Evolutionary conservation across 768 basidiomycete species (phyloP).

Genomic region (Leccinum obscurum): DNA sequence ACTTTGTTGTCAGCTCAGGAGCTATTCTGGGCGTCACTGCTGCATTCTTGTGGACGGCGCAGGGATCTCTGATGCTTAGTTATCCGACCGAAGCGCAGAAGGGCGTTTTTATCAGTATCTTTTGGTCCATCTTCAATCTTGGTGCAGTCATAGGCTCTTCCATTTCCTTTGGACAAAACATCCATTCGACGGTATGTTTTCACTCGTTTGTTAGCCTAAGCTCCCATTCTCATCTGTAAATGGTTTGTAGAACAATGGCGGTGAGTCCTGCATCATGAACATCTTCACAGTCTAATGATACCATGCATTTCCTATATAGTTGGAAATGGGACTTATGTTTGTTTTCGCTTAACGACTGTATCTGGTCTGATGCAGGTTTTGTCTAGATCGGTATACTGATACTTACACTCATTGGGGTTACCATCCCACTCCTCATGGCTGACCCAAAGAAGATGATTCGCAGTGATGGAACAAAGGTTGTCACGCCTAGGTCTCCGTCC

Average conservation of each 20-base stretch:
- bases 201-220: not conserved
- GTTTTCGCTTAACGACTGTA: constrained; percentile 20
- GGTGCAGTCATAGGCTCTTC: constrained; percentile 78
- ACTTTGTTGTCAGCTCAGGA: constrained; percentile 73
- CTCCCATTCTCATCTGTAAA: not conserved
- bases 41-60: constrained; percentile 76
- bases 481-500: constrained; percentile 61
- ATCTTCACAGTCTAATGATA: constrained; percentile 1
- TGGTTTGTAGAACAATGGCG: constrained; percentile 26
- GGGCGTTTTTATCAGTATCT: constrained; percentile 73
- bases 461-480: constrained; percentile 70
- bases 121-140: constrained; percentile 86
- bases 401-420: constrained; percentile 67
- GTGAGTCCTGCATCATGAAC: constrained; percentile 21
- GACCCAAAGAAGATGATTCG: constrained; percentile 72
- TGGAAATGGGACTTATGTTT: constrained; percentile 72
- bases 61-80: constrained; percentile 81
- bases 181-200: constrained; percentile 32
- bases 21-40: constrained; percentile 74
- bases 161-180: constrained; percentile 73
- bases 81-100: constrained; percentile 82
- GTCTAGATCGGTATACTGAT: constrained; percentile 71
- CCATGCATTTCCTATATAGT: constrained; percentile 38
- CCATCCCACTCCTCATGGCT: constrained; percentile 68
- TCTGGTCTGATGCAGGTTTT: not conserved